Evolutionary conservation across 805 yeast species (phyloP).

Genomic region (Suhomyces faveliae): DNA sequence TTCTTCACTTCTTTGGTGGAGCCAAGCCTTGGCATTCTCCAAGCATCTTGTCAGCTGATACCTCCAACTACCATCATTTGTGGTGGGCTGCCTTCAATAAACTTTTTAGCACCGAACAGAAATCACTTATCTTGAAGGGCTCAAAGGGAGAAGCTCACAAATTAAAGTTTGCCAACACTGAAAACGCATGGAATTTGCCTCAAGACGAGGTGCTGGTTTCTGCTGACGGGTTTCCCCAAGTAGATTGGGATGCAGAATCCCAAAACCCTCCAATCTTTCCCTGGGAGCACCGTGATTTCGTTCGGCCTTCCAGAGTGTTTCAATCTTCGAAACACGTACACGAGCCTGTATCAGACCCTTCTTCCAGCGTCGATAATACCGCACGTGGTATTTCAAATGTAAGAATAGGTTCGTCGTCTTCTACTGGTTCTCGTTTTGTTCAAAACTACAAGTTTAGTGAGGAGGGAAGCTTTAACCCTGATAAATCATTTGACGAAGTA

Average conservation of each 20-base stretch:
- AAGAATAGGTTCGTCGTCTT: conserved; percentile 5
- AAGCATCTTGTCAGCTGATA: conserved; percentile 15
- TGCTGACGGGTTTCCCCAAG: neutral
- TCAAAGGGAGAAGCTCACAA: conserved; percentile 21
- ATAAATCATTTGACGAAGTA: conserved; percentile 25
- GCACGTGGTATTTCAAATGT: neutral
- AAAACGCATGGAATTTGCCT: conserved; percentile 23
- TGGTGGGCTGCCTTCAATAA: conserved; percentile 32
- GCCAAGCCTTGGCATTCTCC: conserved; percentile 32
- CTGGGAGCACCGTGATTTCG: conserved; percentile 26
- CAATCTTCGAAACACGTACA: conserved; percentile 6
- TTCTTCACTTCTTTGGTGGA: conserved; percentile 34
- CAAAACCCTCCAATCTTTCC: conserved; percentile 22
- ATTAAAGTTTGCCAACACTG: conserved; percentile 18
- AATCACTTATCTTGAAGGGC: conserved; percentile 13
- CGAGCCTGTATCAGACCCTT: neutral
- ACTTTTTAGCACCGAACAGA: conserved; percentile 16
- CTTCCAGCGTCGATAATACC: neutral
- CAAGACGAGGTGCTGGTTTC: conserved; percentile 1
- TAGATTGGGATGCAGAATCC: neutral
- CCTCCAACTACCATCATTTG: conserved; percentile 22
- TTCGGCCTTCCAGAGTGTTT: conserved; percentile 27
- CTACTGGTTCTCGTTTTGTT: conserved; percentile 4
- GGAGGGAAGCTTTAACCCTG: conserved; percentile 22
- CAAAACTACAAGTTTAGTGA: conserved; percentile 7